Evolutionary conservation across 805 yeast species (phyloP).

Genomic region (Ogataea naganishii): DNA sequence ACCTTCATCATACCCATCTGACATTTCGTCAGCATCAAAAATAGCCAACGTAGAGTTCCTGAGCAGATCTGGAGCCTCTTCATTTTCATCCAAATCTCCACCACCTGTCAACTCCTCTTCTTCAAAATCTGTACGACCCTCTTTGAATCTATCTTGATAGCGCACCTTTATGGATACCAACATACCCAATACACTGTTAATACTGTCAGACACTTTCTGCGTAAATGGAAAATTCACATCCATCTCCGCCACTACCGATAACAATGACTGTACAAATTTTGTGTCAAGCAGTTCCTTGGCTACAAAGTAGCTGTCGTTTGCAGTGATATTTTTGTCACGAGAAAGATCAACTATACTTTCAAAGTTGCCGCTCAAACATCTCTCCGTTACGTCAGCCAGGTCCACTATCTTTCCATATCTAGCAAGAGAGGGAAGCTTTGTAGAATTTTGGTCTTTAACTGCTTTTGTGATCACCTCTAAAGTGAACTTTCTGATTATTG

Average conservation of each 20-base stretch:
- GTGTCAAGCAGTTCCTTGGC: conserved; percentile 64
- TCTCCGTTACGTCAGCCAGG: conserved; percentile 35
- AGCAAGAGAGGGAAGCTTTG: conserved; percentile 27
- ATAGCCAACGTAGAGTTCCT: conserved; percentile 87
- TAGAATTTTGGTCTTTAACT: conserved; percentile 39
- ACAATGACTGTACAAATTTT: conserved; percentile 47
- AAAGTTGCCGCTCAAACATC: background rate
- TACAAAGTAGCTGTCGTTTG: conserved; percentile 54
- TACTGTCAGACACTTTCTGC: conserved; percentile 46
- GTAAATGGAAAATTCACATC: conserved; percentile 71
- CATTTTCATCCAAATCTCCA: conserved; percentile 48
- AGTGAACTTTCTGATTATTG: conserved; percentile 64
- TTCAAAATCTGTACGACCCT: conserved; percentile 37
- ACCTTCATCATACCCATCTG: conserved; percentile 23
- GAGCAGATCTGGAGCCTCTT: conserved; percentile 77
- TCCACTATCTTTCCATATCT: conserved; percentile 50
- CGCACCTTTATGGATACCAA: conserved; percentile 49
- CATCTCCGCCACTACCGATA: conserved; percentile 51
- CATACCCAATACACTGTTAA: conserved; percentile 49
- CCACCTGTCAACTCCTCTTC: conserved; percentile 50
- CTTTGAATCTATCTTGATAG: conserved; percentile 50
- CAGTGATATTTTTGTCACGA: conserved; percentile 37
- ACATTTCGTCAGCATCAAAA: conserved; percentile 75
- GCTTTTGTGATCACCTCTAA: conserved; percentile 60
- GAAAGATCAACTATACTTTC: conserved; percentile 31